phyloP scores from a whole-genome alignment of 2,329 filamentous ascomycete species.

The Berkeleyomyces rouxiae region DNA sequence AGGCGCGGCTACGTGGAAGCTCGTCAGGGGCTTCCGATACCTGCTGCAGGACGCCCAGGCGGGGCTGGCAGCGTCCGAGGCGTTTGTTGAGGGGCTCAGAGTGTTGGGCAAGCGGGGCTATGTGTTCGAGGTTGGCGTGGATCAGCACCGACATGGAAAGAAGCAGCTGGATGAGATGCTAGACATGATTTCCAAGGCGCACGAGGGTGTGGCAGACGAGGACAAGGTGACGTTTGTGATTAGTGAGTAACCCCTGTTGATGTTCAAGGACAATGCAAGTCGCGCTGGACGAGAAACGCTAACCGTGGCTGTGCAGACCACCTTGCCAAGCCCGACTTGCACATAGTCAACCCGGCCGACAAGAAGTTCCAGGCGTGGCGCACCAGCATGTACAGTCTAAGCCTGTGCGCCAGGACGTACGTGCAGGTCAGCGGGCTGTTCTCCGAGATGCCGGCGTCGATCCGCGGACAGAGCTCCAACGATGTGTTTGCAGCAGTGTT shows the following conservation, averaged over 20 bases:
- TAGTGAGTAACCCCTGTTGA: slow-evolving; percentile 28
- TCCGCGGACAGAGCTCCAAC: slow-evolving; percentile 31
- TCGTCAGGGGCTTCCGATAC: slow-evolving; percentile 67
- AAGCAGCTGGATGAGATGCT: slow-evolving; percentile 56
- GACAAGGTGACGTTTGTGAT: slow-evolving; percentile 51
- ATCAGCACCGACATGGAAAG: slow-evolving; percentile 59
- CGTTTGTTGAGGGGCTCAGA: slow-evolving; percentile 49
- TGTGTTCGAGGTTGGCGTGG: slow-evolving; percentile 70
- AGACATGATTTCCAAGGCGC: slow-evolving; percentile 51
- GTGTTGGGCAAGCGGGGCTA: slow-evolving; percentile 46
- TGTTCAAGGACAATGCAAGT: neutral
- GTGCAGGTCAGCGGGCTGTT: slow-evolving; percentile 87
- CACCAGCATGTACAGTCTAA: slow-evolving; percentile 48
- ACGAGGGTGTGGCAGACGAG: slow-evolving; percentile 40
- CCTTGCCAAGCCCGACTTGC: slow-evolving; percentile 72
- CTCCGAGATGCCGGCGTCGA: slow-evolving; percentile 51
- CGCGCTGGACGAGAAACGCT: neutral
- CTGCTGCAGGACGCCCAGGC: slow-evolving; percentile 60
- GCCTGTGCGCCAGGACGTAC: slow-evolving; percentile 49
- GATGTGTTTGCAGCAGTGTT: slow-evolving; percentile 46
- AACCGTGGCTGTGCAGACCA: slow-evolving; percentile 43
- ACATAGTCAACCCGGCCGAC: slow-evolving; percentile 40
- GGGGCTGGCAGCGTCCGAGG: slow-evolving; percentile 44
- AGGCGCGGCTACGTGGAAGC: slow-evolving; percentile 43
- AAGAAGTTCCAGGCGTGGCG: slow-evolving; percentile 53